Evolutionary conservation across 2,329 filamentous ascomycete genomes (phyloP).

Genomic region (Corynespora cassiicola): DNA sequence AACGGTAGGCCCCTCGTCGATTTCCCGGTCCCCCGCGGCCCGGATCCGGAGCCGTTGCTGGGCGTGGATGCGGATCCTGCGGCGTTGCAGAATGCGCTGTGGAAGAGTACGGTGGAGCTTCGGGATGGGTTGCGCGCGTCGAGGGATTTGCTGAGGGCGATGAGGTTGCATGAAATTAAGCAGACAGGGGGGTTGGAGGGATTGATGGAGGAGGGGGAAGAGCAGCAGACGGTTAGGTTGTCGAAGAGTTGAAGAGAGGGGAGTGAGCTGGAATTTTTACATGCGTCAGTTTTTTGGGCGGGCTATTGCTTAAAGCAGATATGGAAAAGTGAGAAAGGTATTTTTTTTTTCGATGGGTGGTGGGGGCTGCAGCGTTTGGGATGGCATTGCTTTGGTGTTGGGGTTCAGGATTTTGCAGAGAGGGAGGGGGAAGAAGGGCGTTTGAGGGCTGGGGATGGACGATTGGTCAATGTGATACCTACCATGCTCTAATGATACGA

Average conservation of each 20-base stretch:
- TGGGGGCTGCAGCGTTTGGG: too few species aligned
- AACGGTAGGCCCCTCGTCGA: conserved; percentile 41
- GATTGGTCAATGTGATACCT: too few species aligned
- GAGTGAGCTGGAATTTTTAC: neutral
- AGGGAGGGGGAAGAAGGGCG: too few species aligned
- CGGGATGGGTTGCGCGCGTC: conserved; percentile 36
- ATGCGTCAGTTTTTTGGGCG: too few species aligned
- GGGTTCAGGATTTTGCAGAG: too few species aligned
- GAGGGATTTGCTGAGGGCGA: conserved; percentile 37
- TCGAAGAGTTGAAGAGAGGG: neutral
- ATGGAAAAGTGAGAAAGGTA: too few species aligned
- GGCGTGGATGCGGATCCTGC: conserved; percentile 23
- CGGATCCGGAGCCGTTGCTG: conserved; percentile 32
- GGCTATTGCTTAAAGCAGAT: too few species aligned
- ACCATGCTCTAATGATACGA: too few species aligned
- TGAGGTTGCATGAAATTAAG: conserved; percentile 29
- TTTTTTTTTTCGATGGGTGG: too few species aligned
- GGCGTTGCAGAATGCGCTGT: conserved; percentile 31
- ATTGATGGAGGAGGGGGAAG: conserved; percentile 21
- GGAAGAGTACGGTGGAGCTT: conserved; percentile 37
- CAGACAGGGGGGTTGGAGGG: conserved; percentile 8
- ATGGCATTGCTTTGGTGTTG: too few species aligned
- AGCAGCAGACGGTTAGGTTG: conserved; percentile 12
- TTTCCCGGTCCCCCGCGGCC: conserved; percentile 39
- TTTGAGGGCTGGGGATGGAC: too few species aligned